Evolutionary conservation across 306 rosid genomes (phyloP).

Genomic region (Morella rubra): DNA sequence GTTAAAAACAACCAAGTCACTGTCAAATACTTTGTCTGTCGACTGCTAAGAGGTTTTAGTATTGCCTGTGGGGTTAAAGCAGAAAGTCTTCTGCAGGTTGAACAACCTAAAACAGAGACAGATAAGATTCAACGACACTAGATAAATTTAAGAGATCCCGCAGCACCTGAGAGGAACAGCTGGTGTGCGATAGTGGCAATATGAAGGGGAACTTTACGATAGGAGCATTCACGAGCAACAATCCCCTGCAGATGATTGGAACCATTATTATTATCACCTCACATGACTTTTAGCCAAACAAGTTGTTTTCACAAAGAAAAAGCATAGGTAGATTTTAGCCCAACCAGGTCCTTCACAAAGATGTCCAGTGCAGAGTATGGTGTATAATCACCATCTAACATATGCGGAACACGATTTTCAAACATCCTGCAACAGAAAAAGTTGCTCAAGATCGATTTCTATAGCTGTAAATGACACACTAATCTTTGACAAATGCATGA

Average conservation of each 20-base stretch:
- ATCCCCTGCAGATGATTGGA: slow-evolving; percentile 64
- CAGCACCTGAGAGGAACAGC: slow-evolving; percentile 75
- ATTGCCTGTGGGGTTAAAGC: background rate
- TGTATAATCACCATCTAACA: slow-evolving; percentile 87
- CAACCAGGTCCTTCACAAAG: slow-evolving; percentile 94
- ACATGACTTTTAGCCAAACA: slow-evolving; percentile 15
- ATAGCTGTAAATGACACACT: background rate
- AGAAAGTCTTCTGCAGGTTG: slow-evolving; percentile 6
- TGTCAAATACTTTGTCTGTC: background rate
- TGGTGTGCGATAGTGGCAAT: slow-evolving; percentile 77
- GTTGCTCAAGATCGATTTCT: slow-evolving; percentile 15
- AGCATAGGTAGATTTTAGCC: slow-evolving; percentile 26
- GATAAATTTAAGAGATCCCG: slow-evolving; percentile 27
- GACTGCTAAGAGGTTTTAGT: background rate
- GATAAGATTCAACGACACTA: slow-evolving; percentile 10
- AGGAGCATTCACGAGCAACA: slow-evolving; percentile 77
- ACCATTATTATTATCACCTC: slow-evolving; percentile 19
- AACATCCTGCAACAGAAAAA: slow-evolving; percentile 67
- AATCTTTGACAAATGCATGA: background rate
- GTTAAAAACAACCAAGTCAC: background rate
- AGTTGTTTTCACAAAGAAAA: slow-evolving; percentile 19
- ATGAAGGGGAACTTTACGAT: slow-evolving; percentile 75
- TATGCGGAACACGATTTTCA: slow-evolving; percentile 95
- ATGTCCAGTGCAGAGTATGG: slow-evolving; percentile 94
- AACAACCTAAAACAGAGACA: slow-evolving; percentile 17